Evolutionary conservation across 768 basidiomycete species (phyloP).

Genomic region (Cystobasidium onofrii): DNA sequence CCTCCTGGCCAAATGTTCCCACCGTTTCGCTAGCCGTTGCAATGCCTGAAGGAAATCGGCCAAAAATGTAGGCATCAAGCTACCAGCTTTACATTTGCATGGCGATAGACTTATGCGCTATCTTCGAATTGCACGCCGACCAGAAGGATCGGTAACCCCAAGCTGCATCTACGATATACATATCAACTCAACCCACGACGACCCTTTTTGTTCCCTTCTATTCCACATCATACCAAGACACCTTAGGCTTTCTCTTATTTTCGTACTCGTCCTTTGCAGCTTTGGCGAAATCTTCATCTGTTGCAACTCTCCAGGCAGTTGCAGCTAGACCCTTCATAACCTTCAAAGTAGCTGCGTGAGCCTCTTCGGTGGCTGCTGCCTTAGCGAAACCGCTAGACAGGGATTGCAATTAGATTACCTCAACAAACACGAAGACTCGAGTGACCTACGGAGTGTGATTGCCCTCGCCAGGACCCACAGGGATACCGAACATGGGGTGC

Average conservation of each 20-base stretch:
- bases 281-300: conserved; percentile 34
- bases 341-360: conserved; percentile 41
- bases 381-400: conserved; percentile 35
- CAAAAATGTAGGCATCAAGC: too few relatives aligned
- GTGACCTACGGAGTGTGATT: conserved; percentile 39
- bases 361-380: conserved; percentile 39
- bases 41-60: too few relatives aligned
- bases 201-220: too few relatives aligned
- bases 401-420: background rate
- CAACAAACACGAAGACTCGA: background rate
- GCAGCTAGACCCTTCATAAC: conserved; percentile 40
- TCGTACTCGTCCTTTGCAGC: conserved; percentile 35
- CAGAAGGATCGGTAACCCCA: too few relatives aligned
- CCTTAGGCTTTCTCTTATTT: conserved; percentile 20
- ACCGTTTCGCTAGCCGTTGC: too few relatives aligned
- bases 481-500: conserved; percentile 33
- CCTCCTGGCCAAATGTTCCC: too few relatives aligned
- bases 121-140: too few relatives aligned
- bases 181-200: too few relatives aligned
- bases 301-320: conserved; percentile 36
- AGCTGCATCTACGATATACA: too few relatives aligned
- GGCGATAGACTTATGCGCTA: too few relatives aligned
- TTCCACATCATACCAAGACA: background rate
- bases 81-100: too few relatives aligned
- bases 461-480: conserved; percentile 33